These are phyloP conservation scores for Scutellaria galericulata DNA, from an alignment of 257 asterid genomes.

Conservation along the genomic window DNA sequence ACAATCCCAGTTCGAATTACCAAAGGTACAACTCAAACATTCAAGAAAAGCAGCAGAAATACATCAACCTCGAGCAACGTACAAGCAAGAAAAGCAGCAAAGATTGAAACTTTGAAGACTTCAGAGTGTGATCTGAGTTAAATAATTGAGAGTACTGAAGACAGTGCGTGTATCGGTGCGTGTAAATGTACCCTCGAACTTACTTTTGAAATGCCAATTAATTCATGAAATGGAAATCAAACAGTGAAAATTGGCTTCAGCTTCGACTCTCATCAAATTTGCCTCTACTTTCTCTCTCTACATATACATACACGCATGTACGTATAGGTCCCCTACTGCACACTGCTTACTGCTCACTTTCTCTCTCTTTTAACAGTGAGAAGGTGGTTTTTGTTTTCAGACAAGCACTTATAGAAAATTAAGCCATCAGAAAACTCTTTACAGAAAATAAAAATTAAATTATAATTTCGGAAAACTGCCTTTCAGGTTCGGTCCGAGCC, in stretches of 20 bases:
- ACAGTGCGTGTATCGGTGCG: slow-evolving; percentile 30
- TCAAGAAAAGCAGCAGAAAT: slow-evolving; percentile 26
- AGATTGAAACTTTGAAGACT: slow-evolving; percentile 28
- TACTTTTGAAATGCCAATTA: slow-evolving; percentile 36
- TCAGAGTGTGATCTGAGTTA: slow-evolving; percentile 51
- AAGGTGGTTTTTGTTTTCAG: slow-evolving; percentile 39
- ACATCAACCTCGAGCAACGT: slow-evolving; percentile 25
- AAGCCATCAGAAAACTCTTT: slow-evolving; percentile 41
- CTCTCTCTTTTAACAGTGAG: slow-evolving; percentile 59
- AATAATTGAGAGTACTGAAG: slow-evolving; percentile 34
- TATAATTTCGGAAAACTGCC: background rate
- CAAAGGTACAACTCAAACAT: slow-evolving; percentile 39
- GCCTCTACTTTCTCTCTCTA: slow-evolving; percentile 41
- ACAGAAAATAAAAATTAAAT: slow-evolving; percentile 25
- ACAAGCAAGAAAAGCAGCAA: slow-evolving; percentile 41
- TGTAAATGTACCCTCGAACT: slow-evolving; percentile 39
- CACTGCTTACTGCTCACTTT: slow-evolving; percentile 37
- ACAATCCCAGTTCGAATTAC: slow-evolving; percentile 41
- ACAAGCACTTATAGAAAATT: slow-evolving; percentile 42
- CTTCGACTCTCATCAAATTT: slow-evolving; percentile 40
- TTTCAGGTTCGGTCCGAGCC: slow-evolving; percentile 42
- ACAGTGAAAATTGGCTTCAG: slow-evolving; percentile 39
- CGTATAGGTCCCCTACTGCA: slow-evolving; percentile 34
- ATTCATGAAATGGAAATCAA: slow-evolving; percentile 58
- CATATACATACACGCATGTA: slow-evolving; percentile 30